Conservation (phyloP, 805 yeast species). For the Pichia rugopelliculosa region DNA sequence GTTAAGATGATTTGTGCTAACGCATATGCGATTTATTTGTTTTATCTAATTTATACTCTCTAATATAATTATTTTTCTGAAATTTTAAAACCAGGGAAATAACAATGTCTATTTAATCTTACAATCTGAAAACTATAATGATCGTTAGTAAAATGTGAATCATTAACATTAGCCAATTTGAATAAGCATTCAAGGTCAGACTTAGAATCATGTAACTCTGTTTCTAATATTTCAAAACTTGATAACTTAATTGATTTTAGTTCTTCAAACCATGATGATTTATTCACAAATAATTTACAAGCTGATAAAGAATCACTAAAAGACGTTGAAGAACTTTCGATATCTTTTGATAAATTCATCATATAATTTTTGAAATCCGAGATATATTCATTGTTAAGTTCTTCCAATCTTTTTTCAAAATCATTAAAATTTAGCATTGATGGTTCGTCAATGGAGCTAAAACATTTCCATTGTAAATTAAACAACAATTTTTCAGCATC, state of each 20-base stretch:
- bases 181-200: constrained; percentile 7
- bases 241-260: neutral
- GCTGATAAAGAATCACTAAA: constrained; percentile 4
- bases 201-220: constrained; percentile 5
- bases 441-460: constrained; percentile 75
- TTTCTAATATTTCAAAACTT: constrained; percentile 3
- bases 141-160: neutral
- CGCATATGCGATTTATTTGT: neutral
- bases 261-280: constrained; percentile 6
- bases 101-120: constrained; percentile 35
- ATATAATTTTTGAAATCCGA: neutral
- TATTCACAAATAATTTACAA: constrained; percentile 1
- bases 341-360: constrained; percentile 9
- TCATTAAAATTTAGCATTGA: constrained; percentile 45
- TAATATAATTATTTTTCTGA: neutral
- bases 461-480: constrained; percentile 67
- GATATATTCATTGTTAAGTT: neutral
- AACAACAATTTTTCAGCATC: constrained; percentile 33
- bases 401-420: constrained; percentile 18
- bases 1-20: neutral
- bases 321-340: neutral
- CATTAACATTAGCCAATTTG: neutral
- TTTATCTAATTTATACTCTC: neutral
- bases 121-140: constrained; percentile 20
- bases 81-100: constrained; percentile 36